Conservation (phyloP, 305 asterid species). For the Fraxinus albicans region DNA sequence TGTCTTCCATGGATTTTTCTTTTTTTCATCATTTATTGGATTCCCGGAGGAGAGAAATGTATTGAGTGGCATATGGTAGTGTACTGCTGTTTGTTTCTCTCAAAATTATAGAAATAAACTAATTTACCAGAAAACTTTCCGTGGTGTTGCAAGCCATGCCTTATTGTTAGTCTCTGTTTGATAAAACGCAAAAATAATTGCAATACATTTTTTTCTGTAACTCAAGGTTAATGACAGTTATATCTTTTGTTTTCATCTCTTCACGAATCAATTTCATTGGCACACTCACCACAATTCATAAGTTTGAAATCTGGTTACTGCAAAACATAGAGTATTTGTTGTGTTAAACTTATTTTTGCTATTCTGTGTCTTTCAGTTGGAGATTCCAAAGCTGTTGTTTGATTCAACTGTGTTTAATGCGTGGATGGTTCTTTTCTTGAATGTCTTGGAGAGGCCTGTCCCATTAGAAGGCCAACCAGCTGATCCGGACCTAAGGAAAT, state of each 20-base stretch:
- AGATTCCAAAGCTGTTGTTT: conserved; percentile 88
- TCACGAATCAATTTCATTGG: not conserved
- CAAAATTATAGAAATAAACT: conserved; percentile 1
- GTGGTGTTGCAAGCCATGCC: not conserved
- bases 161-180: not conserved
- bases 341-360: conserved; percentile 15
- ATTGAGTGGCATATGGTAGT: conserved; percentile 6
- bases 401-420: conserved; percentile 88
- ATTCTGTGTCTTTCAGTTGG: conserved; percentile 55
- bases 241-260: not conserved
- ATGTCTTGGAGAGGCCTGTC: conserved; percentile 90
- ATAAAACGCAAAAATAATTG: not conserved
- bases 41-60: not conserved
- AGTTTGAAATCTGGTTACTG: conserved; percentile 7
- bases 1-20: not conserved
- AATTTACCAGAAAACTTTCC: not conserved
- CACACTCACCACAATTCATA: not conserved
- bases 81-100: not conserved
- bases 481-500: conserved; percentile 87
- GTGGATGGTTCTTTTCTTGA: conserved; percentile 95
- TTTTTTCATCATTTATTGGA: conserved; percentile 13
- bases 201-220: not conserved
- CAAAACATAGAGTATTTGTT: not conserved
- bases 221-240: not conserved
- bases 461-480: conserved; percentile 86